phyloP scores from a whole-genome alignment of 2,329 filamentous ascomycete genomes.

The Clarireedia paspali region DNA sequence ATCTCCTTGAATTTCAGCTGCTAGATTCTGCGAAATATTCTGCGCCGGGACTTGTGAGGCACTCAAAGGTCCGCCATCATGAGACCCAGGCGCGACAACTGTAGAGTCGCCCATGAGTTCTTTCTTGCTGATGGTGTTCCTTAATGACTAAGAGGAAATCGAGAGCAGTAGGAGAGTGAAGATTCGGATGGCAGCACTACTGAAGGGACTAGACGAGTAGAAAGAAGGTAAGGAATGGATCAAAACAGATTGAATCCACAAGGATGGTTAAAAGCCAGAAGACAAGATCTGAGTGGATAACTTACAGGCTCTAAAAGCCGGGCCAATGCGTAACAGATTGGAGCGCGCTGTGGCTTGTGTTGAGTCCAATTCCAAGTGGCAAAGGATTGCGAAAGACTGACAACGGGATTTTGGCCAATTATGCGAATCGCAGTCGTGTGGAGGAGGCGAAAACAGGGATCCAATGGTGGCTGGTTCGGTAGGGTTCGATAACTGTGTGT shows the following conservation, averaged over 20 bases:
- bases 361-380: neutral
- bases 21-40: conserved; percentile 10
- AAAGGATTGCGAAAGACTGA: neutral
- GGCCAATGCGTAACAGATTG: neutral
- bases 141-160: neutral
- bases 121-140: neutral
- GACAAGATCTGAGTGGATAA: neutral
- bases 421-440: neutral
- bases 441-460: conserved; percentile 8
- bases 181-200: neutral
- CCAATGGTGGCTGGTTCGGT: conserved; percentile 4
- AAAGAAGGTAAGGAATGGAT: neutral
- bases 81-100: conserved; percentile 1
- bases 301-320: neutral
- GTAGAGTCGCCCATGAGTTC: conserved; percentile 6
- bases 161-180: neutral
- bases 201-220: neutral
- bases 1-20: conserved; percentile 5
- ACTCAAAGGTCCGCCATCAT: conserved; percentile 5
- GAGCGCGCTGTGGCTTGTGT: neutral
- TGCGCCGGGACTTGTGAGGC: neutral
- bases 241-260: neutral
- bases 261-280: neutral
- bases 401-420: neutral
- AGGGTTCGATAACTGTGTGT: neutral